Conservation (phyloP, 2,329 filamentous ascomycete species). For the Epichloe sp. region DNA sequence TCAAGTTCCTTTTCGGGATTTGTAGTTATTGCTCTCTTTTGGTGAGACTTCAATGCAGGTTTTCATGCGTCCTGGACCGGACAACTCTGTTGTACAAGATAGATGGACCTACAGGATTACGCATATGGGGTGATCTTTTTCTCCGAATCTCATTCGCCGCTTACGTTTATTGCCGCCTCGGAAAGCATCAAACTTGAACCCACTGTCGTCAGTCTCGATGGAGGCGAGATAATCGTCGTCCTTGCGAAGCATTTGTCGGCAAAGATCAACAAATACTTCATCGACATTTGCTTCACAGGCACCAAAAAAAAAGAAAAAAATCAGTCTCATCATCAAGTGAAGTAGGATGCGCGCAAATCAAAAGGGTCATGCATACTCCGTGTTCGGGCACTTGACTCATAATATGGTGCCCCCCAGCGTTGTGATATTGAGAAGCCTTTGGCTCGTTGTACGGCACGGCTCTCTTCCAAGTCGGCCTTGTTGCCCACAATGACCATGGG, state of each 20-base stretch:
- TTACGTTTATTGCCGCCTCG: slow-evolving; percentile 16
- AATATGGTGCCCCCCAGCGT: slow-evolving; percentile 81
- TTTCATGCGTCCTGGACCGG: too few species aligned
- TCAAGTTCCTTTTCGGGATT: too few species aligned
- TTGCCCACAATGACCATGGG: slow-evolving; percentile 87
- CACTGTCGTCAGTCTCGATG: slow-evolving; percentile 22
- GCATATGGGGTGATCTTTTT: slow-evolving; percentile 25
- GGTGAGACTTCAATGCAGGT: too few species aligned
- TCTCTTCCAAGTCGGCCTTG: slow-evolving; percentile 81
- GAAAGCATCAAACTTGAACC: slow-evolving; percentile 28
- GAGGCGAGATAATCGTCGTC: slow-evolving; percentile 37
- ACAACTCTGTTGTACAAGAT: neutral
- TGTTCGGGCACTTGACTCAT: slow-evolving; percentile 75
- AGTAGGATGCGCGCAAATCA: neutral
- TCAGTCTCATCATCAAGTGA: neutral
- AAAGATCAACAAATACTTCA: slow-evolving; percentile 77
- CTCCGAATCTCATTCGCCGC: slow-evolving; percentile 17
- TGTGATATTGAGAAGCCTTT: slow-evolving; percentile 78
- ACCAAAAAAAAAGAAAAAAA: neutral
- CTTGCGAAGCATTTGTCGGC: slow-evolving; percentile 67
- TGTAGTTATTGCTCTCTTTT: too few species aligned
- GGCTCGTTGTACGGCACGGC: slow-evolving; percentile 63
- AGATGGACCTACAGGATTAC: slow-evolving; percentile 21
- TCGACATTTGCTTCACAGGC: slow-evolving; percentile 60
- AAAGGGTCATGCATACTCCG: slow-evolving; percentile 32